phyloP scores from a whole-genome alignment of 2,329 filamentous ascomycete species.

The Trichocomaceae sp. region DNA sequence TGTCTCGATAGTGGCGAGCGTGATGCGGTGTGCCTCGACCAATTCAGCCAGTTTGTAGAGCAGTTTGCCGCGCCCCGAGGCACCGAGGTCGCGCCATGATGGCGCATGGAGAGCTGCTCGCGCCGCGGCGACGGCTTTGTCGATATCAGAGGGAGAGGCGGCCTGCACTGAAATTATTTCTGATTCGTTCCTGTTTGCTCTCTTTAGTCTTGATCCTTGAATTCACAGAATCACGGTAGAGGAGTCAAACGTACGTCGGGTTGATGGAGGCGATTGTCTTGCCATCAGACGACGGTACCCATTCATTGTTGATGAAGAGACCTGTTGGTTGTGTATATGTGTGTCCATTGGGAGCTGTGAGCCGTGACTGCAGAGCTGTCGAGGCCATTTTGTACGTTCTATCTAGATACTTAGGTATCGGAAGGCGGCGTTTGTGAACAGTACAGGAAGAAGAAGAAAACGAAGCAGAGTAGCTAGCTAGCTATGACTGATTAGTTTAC shows the following conservation, averaged over 20 bases:
- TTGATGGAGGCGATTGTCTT: slow-evolving; percentile 33
- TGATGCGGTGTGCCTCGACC: slow-evolving; percentile 21
- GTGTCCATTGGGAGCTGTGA: slow-evolving; percentile 35
- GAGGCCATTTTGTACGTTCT: neutral
- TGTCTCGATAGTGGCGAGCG: slow-evolving; percentile 24
- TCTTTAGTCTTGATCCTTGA: neutral
- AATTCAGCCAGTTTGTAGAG: slow-evolving; percentile 24
- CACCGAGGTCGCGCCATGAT: slow-evolving; percentile 58
- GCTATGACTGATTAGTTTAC: neutral
- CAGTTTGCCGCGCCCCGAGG: slow-evolving; percentile 20
- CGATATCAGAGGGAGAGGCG: slow-evolving; percentile 59
- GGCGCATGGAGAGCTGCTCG: slow-evolving; percentile 59
- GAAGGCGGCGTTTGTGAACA: neutral
- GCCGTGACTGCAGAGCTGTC: slow-evolving; percentile 18
- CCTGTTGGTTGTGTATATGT: slow-evolving; percentile 35
- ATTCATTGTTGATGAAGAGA: slow-evolving; percentile 42
- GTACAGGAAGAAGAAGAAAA: neutral
- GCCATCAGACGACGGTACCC: slow-evolving; percentile 32
- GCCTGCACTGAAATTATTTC: slow-evolving; percentile 63
- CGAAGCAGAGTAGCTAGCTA: no score
- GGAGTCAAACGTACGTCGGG: slow-evolving; percentile 20
- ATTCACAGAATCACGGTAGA: neutral
- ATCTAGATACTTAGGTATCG: neutral
- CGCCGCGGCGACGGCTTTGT: slow-evolving; percentile 61
- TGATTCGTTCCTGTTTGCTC: slow-evolving; percentile 47